Evolutionary conservation across 768 basidiomycete species (phyloP).

Genomic region (Boletus eberwhitei): DNA sequence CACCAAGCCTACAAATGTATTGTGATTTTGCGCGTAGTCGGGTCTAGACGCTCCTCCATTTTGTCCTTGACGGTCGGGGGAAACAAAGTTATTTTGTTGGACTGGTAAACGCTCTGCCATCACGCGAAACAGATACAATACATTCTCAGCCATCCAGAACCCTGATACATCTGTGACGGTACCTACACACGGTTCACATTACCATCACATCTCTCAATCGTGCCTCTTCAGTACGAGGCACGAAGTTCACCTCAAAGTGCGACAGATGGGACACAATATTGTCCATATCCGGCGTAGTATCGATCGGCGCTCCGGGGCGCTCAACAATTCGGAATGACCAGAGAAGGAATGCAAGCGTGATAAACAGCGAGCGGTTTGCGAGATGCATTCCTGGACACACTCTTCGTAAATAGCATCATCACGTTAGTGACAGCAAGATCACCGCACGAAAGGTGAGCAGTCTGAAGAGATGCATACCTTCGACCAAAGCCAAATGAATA

Average conservation of each 20-base stretch:
- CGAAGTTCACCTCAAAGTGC: slow-evolving; percentile 54
- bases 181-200: background rate
- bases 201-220: slow-evolving; percentile 17
- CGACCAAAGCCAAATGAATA: slow-evolving; percentile 56
- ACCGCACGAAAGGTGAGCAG: background rate
- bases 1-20: too few relatives aligned
- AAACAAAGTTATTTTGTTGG: background rate
- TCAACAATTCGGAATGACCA: slow-evolving; percentile 58
- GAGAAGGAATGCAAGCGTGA: slow-evolving; percentile 55
- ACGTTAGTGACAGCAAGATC: too few relatives aligned
- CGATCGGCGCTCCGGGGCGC: slow-evolving; percentile 49
- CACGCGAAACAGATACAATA: background rate
- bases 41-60: background rate
- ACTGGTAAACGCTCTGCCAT: background rate
- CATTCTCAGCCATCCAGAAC: too few relatives aligned
- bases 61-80: background rate
- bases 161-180: background rate
- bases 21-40: background rate
- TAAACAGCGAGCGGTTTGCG: slow-evolving; percentile 48
- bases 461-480: slow-evolving; percentile 15
- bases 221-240: slow-evolving; percentile 36
- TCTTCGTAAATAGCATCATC: slow-evolving; percentile 22
- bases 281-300: slow-evolving; percentile 50
- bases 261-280: slow-evolving; percentile 53
- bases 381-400: slow-evolving; percentile 64